Percentiles rank a stretch among this genome's conserved stretches.
Conservation (phyloP, 306 rosid species). For the Ormosia emarginata region DNA sequence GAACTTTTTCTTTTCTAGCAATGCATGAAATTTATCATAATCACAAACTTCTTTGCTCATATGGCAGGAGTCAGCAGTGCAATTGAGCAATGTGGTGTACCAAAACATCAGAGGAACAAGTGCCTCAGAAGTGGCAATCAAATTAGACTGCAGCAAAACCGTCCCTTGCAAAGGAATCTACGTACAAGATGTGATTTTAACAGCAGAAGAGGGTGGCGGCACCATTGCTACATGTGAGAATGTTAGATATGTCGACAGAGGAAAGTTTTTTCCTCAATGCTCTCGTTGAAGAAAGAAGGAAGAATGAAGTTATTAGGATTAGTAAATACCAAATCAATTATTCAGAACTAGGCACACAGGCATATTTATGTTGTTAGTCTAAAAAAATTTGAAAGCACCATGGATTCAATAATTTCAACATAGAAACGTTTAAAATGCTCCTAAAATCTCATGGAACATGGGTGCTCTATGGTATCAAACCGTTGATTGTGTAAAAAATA, state of each 20-base stretch:
- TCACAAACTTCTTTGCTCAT: background rate
- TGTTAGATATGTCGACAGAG: conserved; percentile 25
- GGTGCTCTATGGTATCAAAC: too few relatives aligned
- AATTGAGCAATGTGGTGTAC: conserved; percentile 52
- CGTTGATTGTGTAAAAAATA: too few relatives aligned
- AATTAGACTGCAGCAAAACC: conserved; percentile 51
- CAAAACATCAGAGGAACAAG: conserved; percentile 75
- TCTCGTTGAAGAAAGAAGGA: background rate
- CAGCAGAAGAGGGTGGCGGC: background rate
- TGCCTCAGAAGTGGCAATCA: conserved; percentile 63
- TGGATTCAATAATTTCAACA: background rate
- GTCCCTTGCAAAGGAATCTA: conserved; percentile 44
- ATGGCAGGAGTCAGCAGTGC: conserved; percentile 57
- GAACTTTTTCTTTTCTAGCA: background rate
- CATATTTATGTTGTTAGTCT: background rate
- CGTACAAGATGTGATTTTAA: conserved; percentile 46
- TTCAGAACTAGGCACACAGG: background rate
- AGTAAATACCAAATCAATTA: background rate
- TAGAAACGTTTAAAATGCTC: too few relatives aligned
- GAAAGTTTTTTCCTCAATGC: conserved; percentile 57
- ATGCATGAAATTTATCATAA: background rate
- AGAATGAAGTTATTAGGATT: background rate
- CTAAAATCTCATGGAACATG: too few relatives aligned
- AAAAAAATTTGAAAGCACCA: background rate
- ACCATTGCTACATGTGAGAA: conserved; percentile 53